Conservation (phyloP, 129 eudicot genomes). For the Smallanthus sonchifolius region DNA sequence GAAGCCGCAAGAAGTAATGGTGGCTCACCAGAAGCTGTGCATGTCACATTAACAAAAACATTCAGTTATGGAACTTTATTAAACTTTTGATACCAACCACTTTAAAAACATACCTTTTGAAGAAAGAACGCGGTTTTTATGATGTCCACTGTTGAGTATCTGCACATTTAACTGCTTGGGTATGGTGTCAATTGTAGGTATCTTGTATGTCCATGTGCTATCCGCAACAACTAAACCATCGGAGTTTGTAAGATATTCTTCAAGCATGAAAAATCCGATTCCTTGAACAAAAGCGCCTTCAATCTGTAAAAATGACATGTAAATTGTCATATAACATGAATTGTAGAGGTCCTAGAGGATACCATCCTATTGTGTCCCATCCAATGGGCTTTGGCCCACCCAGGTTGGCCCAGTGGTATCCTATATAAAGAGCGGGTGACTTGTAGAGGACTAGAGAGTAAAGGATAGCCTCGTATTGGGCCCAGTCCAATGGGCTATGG, state of each 20-base stretch:
- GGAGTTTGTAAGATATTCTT: conserved; percentile 60
- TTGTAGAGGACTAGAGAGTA: too few relatives aligned
- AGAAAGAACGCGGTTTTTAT: conserved; percentile 75
- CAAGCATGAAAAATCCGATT: conserved; percentile 84
- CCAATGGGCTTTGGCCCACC: neutral
- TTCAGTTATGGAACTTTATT: neutral
- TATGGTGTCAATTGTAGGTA: conserved; percentile 86
- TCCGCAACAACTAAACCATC: conserved; percentile 66
- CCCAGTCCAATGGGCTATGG: neutral
- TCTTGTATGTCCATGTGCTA: conserved; percentile 95
- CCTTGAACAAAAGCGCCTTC: conserved; percentile 99
- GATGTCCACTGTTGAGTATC: conserved; percentile 72
- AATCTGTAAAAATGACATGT: conserved; percentile 22
- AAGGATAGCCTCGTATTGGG: neutral
- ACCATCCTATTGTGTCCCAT: neutral
- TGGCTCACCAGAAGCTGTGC: conserved; percentile 94
- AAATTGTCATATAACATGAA: neutral
- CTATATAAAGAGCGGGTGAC: neutral
- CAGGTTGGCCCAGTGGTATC: neutral
- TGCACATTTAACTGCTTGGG: conserved; percentile 70
- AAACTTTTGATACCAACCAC: neutral
- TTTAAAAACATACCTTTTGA: conserved; percentile 57
- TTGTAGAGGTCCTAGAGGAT: neutral
- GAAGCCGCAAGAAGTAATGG: conserved; percentile 80
- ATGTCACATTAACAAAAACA: conserved; percentile 14